Evolutionary conservation across 331 rosid species (phyloP), one percentile per base, ranked within the genome.

Genomic region (Malus hybrid): DNA sequence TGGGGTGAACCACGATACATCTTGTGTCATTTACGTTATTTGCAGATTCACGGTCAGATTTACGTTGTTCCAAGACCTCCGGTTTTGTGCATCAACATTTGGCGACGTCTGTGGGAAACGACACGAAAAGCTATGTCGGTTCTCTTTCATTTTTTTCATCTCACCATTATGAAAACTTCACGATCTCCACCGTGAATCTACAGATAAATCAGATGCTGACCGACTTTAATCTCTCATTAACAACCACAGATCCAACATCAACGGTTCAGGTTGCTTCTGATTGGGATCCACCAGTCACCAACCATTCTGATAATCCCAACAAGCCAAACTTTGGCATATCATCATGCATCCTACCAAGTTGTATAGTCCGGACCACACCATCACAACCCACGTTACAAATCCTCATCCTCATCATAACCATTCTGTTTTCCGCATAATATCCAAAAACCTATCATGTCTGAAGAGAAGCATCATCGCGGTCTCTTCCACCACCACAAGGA

Each of bases 401-500:
- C 18, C 52, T 33, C 75, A 24, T 30, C 30, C 15, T 30, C 18
- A 9, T 22, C 33, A 26, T 26, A 12, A 10, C n/a, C 56, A 13
- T 33, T 3, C 63, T 10, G 3, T 26, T 48, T 28, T 10, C 63
- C 19, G 6, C 7, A 57, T 9, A 29, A 70, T 70, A 19, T 9
- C 32, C 19, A 66, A 10, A 19, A n/a, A 20, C 53, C 53, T 20
- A 20, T 46, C 61, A 87, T 89, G 94, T 61, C 93, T 56, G 96
- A 87, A 39, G 89, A 87, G 71, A 67, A 63, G 68, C 88, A 80
- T 78, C 88, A 79, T 73, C 88, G 36, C 76, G 84, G 50, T 34
- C 86, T 78, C 73, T 84, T 82, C 83, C 87, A 84, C 87, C 86
- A 81, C 83, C 87, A 68, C 85, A 84, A 88, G 67, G 82, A 87